Base-by-base conservation (phyloP, 768 basidiomycete genomes). In the Boletus fagicola region DNA sequence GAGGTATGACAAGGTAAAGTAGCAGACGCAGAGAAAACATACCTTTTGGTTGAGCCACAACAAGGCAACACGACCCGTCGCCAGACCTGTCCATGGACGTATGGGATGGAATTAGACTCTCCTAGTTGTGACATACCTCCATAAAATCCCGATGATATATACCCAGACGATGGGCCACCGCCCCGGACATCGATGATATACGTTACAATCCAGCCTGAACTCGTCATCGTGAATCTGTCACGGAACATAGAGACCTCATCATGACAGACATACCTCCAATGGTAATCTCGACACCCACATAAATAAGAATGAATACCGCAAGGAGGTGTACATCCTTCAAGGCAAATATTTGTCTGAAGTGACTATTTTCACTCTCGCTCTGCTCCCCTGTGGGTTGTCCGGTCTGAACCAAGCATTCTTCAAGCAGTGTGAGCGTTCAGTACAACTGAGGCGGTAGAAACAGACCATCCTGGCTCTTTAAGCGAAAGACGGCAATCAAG, bases 151-250 rank as follows among this genome's bases (percentile, higher is more conserved):
- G 82, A 77, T 2, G 83, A 82, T 56, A 85, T 78, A 51, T 72
- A 72, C 26, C 81, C 79, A 54, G 78, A 77, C 5, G 75, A 76
- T 1, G 78, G 62, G 1, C 81, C 81, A 18, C 79, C 82, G 2
- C 72, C 72, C 35, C 80, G 73, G 4, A 74, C 68, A 30, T 76
- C 57, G 45, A 77, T 76, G 22, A 80, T 68, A 56, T 78, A 89
- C 0, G 87, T 86, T 10, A 87, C 86, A 38, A 86, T 87, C 87
- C 87, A 90, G 4, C 87, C 86, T 84, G 47, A 36, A 45, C 5
- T 15, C 35, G 5, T 30, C 20, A 33, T 30, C 31, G 11, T 60
- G 22, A 49, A 54, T 46, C 6, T 12, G 22, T 13, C 1, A 22
- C n/a, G 26, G 5, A 11, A 40, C 6, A 7, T n/a, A 12, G n/a